Percentiles rank a stretch among this genome's conserved stretches.
Evolutionary conservation across 768 basidiomycete genomes (phyloP).

Genomic region (Phylloporus sp.): DNA sequence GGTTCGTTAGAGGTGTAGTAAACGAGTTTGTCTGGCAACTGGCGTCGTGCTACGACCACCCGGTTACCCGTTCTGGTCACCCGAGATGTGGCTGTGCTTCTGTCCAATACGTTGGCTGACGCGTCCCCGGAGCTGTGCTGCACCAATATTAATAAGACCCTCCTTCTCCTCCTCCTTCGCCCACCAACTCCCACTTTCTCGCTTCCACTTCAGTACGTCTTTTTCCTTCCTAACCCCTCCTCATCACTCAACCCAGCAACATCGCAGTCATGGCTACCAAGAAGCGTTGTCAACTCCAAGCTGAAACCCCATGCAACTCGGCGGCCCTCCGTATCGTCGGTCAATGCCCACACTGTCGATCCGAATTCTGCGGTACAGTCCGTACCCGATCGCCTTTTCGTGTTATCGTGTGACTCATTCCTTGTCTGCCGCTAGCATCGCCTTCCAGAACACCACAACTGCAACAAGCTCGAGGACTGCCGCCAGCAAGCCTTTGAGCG

Average conservation of each 20-base stretch:
- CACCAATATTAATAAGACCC: slow-evolving; percentile 22
- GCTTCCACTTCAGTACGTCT: not conserved
- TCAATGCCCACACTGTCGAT: slow-evolving; percentile 74
- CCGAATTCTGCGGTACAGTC: slow-evolving; percentile 73
- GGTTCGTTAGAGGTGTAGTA: slow-evolving; percentile 1
- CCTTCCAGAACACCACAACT: slow-evolving; percentile 83
- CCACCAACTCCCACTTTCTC: too few species aligned
- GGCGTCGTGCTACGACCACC: too few species aligned
- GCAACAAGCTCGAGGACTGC: slow-evolving; percentile 79
- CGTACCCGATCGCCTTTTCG: slow-evolving; percentile 27
- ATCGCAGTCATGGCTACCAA: slow-evolving; percentile 63
- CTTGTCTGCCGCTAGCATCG: slow-evolving; percentile 54
- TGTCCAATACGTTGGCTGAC: slow-evolving; percentile 20
- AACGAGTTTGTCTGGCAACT: too few species aligned
- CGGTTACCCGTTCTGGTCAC: not conserved
- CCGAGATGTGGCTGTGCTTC: slow-evolving; percentile 20
- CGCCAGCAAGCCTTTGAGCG: slow-evolving; percentile 81
- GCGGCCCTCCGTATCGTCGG: slow-evolving; percentile 82
- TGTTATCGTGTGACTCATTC: slow-evolving; percentile 11
- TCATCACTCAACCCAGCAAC: slow-evolving; percentile 2
- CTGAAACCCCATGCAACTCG: slow-evolving; percentile 55
- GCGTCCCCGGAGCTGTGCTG: slow-evolving; percentile 29
- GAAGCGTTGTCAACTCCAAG: slow-evolving; percentile 78
- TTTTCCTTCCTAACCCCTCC: not conserved
- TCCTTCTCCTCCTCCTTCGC: not conserved